Percentiles rank a stretch among this genome's conserved stretches.
phyloP scores from a whole-genome alignment of 1,139 yeast species.

The Candida labiduridarum region DNA sequence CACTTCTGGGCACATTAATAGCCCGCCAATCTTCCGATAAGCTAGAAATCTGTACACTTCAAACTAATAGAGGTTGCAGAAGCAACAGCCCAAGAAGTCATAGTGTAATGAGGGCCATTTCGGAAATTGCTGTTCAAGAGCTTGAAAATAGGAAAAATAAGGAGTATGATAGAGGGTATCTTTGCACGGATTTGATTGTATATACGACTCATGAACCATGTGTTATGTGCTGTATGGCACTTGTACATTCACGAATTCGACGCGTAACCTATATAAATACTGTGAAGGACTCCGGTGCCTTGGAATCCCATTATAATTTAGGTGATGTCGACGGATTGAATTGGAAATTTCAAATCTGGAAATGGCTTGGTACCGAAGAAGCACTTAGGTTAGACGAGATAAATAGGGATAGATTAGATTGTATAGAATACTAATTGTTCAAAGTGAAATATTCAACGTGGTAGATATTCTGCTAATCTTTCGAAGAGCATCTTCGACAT shows the following conservation, averaged over 20 bases:
- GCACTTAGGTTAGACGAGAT: constrained; percentile 15
- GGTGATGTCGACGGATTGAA: constrained; percentile 74
- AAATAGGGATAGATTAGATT: neutral
- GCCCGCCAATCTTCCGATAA: constrained; percentile 4
- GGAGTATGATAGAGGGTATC: constrained; percentile 42
- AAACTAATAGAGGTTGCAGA: constrained; percentile 24
- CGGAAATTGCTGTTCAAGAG: constrained; percentile 57
- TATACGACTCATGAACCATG: constrained; percentile 96
- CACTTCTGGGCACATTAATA: constrained; percentile 11
- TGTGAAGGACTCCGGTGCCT: constrained; percentile 40
- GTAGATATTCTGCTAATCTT: constrained; percentile 15
- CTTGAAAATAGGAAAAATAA: constrained; percentile 27
- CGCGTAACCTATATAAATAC: constrained; percentile 62
- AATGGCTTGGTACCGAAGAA: constrained; percentile 49
- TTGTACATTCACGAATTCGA: constrained; percentile 84
- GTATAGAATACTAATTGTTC: constrained; percentile 7
- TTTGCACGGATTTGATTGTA: constrained; percentile 76
- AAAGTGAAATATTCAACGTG: constrained; percentile 3
- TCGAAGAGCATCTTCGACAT: constrained; percentile 15
- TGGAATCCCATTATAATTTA: constrained; percentile 71
- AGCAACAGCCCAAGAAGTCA: constrained; percentile 59
- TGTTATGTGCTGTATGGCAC: constrained; percentile 95
- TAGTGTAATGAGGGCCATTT: constrained; percentile 73
- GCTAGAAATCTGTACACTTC: constrained; percentile 20
- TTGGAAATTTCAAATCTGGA: constrained; percentile 81